Conservation (phyloP, 345 rosid species). For the Durio zibethinus region DNA sequence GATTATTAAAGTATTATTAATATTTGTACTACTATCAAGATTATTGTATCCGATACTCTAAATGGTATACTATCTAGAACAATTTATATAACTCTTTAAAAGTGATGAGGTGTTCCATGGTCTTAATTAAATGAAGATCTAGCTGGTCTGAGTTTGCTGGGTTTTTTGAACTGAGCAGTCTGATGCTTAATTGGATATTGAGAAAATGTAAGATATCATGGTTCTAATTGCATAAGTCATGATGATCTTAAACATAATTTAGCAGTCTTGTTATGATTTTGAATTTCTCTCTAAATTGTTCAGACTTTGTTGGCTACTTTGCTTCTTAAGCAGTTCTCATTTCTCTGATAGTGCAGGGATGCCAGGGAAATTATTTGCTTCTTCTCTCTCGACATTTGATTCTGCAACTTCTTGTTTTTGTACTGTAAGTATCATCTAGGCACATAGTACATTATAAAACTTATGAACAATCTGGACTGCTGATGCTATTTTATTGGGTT, state of each 20-base stretch:
- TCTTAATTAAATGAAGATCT: background rate
- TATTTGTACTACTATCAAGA: background rate
- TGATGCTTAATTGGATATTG: background rate
- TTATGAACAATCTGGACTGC: background rate
- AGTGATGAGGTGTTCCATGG: background rate
- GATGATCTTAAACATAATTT: background rate
- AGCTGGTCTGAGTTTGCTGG: background rate
- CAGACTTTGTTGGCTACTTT: background rate
- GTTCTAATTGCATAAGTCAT: background rate
- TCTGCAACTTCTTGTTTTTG: constrained; percentile 20
- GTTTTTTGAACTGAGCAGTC: background rate
- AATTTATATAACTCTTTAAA: background rate
- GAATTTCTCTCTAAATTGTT: background rate
- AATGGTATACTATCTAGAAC: background rate
- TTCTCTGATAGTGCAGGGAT: constrained; percentile 40
- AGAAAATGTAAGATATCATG: background rate
- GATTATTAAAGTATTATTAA: background rate
- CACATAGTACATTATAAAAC: background rate
- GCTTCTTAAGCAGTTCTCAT: background rate
- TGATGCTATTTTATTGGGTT: background rate
- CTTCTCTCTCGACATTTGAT: constrained; percentile 44
- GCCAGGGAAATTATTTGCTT: constrained; percentile 55
- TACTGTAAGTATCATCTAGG: constrained; percentile 28
- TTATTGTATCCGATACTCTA: background rate
- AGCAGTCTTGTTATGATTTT: background rate